Evolutionary conservation across 2,329 filamentous ascomycete genomes (phyloP), one percentile per base, ranked within the genome.

Genomic region (Fusarium pilosicola): DNA sequence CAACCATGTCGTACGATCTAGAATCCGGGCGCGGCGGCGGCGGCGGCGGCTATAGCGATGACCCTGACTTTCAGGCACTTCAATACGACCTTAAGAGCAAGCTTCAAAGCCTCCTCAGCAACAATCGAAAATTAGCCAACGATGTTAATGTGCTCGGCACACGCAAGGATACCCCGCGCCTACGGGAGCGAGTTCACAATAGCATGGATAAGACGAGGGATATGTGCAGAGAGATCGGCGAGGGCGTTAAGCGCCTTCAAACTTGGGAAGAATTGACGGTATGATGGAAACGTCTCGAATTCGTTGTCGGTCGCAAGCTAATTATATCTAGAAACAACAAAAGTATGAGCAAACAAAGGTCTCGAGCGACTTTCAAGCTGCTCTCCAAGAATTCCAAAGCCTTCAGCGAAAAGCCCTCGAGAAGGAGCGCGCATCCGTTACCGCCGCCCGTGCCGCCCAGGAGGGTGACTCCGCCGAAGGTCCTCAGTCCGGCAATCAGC

Each of bases 271-370:
- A 96, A 79, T 91, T 94, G 58, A 94, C 92, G 80, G 93, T 95
- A 87, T 75, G 15, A 34, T 34, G 32, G 14, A 51, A 51, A 44
- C 41, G 49, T 24, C 17, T 48, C 41, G 20, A 26, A 18, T 56
- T 66, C 38, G 36, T 66, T 45, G 51, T 66, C 72, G 72, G 48
- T 66, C 72, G 72, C 32, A 63, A 69, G 60, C 65, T 62, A 32
- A 75, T 41, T 44, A 45, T 55, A 38, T 32, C 26, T 68, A 97
- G 94, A 94, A 96, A 69, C 93, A 94, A 62, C 96, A 99, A 86
- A 97, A 96, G 83, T 98, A 97, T 86, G 96, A 95, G 28, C 96
- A 98, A 79, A 94, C 96, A 77, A 98, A 98, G 82, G 89, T 99
- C 39, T 96, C 94, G 71, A 93, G 94, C 79, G 95, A 98, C 81